Evolutionary conservation across 163 green algal genomes (phyloP).

Genomic region (Chloroidium sp.): DNA sequence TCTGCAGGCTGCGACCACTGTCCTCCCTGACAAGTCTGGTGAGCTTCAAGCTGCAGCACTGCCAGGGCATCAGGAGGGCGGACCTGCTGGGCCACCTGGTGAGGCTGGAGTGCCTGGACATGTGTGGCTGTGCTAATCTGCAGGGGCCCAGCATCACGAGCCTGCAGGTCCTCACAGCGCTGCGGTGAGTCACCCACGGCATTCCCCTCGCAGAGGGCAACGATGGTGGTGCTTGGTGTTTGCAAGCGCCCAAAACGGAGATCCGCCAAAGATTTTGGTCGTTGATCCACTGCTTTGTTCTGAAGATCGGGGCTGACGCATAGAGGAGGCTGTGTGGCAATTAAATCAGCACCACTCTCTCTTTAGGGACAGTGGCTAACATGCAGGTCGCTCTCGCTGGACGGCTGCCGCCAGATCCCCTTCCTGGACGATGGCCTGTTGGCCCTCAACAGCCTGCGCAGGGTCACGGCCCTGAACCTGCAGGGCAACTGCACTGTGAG

Average conservation of each 20-base stretch:
- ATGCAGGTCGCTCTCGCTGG: conserved; percentile 23
- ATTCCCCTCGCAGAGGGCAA: no score
- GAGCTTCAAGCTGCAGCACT: conserved; percentile 32
- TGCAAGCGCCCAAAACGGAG: no score
- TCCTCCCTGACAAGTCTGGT: not conserved
- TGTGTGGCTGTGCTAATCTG: conserved; percentile 24
- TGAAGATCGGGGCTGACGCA: no score
- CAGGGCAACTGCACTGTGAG: conserved; percentile 28
- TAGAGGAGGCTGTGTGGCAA: no score
- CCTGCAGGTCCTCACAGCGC: conserved; percentile 8
- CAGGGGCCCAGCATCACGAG: conserved; percentile 5
- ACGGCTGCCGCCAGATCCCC: conserved; percentile 27
- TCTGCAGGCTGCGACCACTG: conserved; percentile 21
- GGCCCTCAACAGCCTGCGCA: conserved; percentile 1
- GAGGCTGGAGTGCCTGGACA: conserved; percentile 14
- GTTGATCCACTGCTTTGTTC: no score
- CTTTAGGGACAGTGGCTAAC: not conserved
- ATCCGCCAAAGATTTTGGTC: no score
- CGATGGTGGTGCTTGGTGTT: no score
- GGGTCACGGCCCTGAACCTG: conserved; percentile 17
- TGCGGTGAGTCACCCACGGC: not conserved
- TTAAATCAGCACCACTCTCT: no score
- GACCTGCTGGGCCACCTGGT: conserved; percentile 11
- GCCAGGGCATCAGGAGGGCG: conserved; percentile 10
- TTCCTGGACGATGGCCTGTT: conserved; percentile 19